phyloP scores from a whole-genome alignment of 345 rosid genomes.

The Dovyalis caffra region DNA sequence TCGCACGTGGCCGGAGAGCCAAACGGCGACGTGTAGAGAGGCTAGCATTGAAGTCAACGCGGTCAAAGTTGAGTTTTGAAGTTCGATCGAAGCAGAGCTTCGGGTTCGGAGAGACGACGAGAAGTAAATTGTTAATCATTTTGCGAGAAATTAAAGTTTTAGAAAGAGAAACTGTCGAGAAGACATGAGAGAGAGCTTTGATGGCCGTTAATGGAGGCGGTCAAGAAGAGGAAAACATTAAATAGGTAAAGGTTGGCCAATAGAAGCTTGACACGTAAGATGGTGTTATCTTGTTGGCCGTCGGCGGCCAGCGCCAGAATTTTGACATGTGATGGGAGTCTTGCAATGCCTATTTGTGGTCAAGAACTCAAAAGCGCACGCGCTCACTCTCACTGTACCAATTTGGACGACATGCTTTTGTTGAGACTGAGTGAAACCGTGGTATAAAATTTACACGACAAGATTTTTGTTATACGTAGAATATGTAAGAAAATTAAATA shows the following conservation, averaged over 20 bases:
- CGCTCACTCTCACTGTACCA: too few species aligned
- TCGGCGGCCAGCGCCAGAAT: neutral
- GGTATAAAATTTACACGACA: too few species aligned
- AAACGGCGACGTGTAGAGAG: conserved; percentile 23
- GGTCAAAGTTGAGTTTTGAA: conserved; percentile 8
- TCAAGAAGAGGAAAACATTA: neutral
- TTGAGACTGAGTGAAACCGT: too few species aligned
- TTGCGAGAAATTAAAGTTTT: neutral
- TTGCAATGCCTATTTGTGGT: too few species aligned
- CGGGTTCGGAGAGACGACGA: conserved; percentile 35
- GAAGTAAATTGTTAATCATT: conserved; percentile 53
- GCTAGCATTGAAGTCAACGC: conserved; percentile 17
- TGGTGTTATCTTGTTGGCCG: neutral
- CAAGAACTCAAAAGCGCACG: too few species aligned
- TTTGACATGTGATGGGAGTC: too few species aligned
- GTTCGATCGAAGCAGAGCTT: conserved; percentile 23
- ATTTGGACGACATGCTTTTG: too few species aligned
- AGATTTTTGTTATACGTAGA: too few species aligned
- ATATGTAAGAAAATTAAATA: too few species aligned
- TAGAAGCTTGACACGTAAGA: conserved; percentile 11
- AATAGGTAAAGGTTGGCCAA: neutral
- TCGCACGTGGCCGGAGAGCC: conserved; percentile 11
- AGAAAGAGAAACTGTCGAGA: neutral
- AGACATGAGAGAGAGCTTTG: neutral
- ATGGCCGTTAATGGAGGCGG: neutral